phyloP scores from a whole-genome alignment of 495 filamentous ascomycete genomes.

The Penicillium simplicissimum region DNA sequence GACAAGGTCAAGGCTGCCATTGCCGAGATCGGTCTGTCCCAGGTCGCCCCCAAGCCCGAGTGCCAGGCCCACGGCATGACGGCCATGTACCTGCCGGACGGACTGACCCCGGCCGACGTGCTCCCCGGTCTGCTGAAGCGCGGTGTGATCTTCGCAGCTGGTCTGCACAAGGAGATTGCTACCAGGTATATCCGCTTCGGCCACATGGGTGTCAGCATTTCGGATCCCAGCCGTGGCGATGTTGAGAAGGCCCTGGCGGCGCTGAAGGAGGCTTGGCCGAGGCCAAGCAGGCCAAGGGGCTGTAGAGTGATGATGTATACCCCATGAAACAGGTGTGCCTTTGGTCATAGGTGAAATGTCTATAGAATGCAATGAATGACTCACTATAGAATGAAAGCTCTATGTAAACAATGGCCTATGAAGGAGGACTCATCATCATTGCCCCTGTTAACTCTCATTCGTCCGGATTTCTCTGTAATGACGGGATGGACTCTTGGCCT shows the following conservation, averaged over 20 bases:
- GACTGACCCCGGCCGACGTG: conserved; percentile 73
- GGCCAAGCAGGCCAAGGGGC: conserved; percentile 55
- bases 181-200: conserved; percentile 75
- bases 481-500: too few species aligned
- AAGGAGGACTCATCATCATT: too few species aligned
- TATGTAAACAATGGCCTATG: not conserved
- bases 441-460: too few species aligned
- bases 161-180: conserved; percentile 85
- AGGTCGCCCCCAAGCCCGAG: conserved; percentile 79
- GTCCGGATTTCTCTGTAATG: too few species aligned
- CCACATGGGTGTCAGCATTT: conserved; percentile 95
- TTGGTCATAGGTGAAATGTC: not conserved
- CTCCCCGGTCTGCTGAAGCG: conserved; percentile 85
- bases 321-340: too few species aligned
- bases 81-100: conserved; percentile 90
- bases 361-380: conserved; percentile 9
- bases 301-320: conserved; percentile 28
- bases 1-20: conserved; percentile 81
- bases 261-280: conserved; percentile 73
- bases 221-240: conserved; percentile 57
- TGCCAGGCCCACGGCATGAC: conserved; percentile 98
- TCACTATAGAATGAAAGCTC: not conserved
- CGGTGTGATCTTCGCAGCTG: conserved; percentile 91
- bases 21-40: conserved; percentile 76
- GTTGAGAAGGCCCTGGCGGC: conserved; percentile 79